Conservation (phyloP, 768 basidiomycete genomes). For the Russula sp. region DNA sequence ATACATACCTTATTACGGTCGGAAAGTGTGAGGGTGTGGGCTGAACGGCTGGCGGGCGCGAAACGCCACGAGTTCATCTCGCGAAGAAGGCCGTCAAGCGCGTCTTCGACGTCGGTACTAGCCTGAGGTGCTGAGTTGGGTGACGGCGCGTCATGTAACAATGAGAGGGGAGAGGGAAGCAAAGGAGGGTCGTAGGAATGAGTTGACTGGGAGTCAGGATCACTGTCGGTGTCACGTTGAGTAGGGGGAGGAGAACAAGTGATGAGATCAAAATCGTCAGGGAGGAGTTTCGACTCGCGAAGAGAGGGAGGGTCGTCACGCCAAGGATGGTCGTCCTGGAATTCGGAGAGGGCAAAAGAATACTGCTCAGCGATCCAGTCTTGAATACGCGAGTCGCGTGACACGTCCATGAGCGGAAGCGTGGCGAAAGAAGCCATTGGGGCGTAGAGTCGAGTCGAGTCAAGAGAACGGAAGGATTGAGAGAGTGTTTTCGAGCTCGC, state of each 20-base stretch:
- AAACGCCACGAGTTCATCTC: conserved; percentile 28
- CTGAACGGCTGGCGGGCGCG: not conserved
- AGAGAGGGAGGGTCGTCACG: conserved; percentile 18
- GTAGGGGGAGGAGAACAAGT: not conserved
- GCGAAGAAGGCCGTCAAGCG: conserved; percentile 32
- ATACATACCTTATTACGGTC: conserved; percentile 19
- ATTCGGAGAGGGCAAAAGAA: conserved; percentile 20
- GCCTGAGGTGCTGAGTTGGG: conserved; percentile 19
- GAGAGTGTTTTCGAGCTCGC: not conserved
- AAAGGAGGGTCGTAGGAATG: conserved; percentile 33
- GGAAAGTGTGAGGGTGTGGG: conserved; percentile 6
- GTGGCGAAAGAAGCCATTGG: conserved; percentile 16
- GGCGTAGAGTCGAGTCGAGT: not conserved
- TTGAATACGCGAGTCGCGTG: conserved; percentile 22
- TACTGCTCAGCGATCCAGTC: conserved; percentile 23
- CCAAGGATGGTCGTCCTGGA: conserved; percentile 7
- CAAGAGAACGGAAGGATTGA: conserved; percentile 13
- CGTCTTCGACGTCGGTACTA: conserved; percentile 30
- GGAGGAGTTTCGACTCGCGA: conserved; percentile 22
- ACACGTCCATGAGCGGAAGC: conserved; percentile 18
- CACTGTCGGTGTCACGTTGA: not conserved
- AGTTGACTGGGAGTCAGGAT: conserved; percentile 6
- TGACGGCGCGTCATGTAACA: not conserved
- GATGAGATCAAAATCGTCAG: conserved; percentile 15
- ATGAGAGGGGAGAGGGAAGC: conserved; percentile 24